Evolutionary conservation across 2,329 filamentous ascomycete genomes (phyloP), one percentile per base, ranked within the genome.

Genomic region (Didymella exigua): DNA sequence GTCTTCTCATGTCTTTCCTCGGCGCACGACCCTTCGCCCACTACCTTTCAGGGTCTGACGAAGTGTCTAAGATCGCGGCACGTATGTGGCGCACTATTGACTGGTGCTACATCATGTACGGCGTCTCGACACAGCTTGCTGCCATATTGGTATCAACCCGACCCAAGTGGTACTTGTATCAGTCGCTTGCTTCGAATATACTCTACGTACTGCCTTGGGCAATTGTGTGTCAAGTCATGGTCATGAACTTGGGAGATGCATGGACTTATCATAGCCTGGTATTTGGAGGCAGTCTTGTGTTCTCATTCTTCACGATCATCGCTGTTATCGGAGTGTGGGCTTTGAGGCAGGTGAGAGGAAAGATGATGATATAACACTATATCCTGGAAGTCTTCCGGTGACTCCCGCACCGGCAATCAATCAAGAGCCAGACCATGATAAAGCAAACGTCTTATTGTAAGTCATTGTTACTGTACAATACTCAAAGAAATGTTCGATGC

Each of bases 171-270:
- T 91, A 89, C 66, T 76, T 90, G 0, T 85, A 82, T 54, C 87
- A 90, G 68, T 86, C 84, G 3, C 73, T 91, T 0, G 81, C 76
- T 0, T 89, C 86, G 6, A 91, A 90, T 62, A 42, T 91, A 0
- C 69, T 87, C 0, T 90, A 87, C 66, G 86, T 90, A 0, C 72
- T 91, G 2, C 88, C 87, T 0, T 91, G 88, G 87, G 87, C 88
- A 0, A 83, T 91, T 34, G 85, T 82, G 0, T 72, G 85, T 82
- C 55, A 82, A 34, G 58, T 62, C 0, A 59, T 44, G 2, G 29
- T 59, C 7, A 27, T 74, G 36, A 78, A 80, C 6, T 68, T 77
- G 3, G 72, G 73, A 0, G 82, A 85, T 63, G 86, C 88, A 0
- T 90, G 87, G 88, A 85, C 79, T 0, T 90, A 87, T 66, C 84